Percentiles rank a stretch among this genome's conserved stretches.
These are phyloP conservation scores for Tetracladium marchalianum DNA, from an alignment of 495 filamentous ascomycete species.

Conservation along the genomic window DNA sequence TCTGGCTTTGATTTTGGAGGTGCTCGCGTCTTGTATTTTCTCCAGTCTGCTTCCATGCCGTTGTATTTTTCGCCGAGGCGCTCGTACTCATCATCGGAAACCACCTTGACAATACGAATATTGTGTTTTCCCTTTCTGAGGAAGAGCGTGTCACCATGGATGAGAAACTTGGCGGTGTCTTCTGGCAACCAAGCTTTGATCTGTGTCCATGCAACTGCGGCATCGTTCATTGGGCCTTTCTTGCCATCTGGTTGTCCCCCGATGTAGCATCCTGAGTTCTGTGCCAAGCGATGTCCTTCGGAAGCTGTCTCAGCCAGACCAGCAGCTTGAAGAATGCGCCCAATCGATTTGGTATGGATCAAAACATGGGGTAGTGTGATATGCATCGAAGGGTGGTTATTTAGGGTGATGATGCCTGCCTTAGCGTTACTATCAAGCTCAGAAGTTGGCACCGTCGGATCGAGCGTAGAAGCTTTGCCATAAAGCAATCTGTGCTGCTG, in stretches of 20 bases:
- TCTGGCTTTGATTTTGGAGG: too few species aligned
- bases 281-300: slow-evolving; percentile 57
- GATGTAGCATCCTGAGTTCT: slow-evolving; percentile 51
- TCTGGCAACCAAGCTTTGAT: slow-evolving; percentile 46
- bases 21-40: too few species aligned
- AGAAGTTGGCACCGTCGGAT: neutral
- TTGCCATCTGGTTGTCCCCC: slow-evolving; percentile 45
- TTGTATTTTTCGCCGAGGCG: slow-evolving; percentile 31
- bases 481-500: slow-evolving; percentile 50
- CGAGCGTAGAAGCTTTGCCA: slow-evolving; percentile 11
- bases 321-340: slow-evolving; percentile 54
- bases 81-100: slow-evolving; percentile 59
- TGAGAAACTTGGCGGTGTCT: slow-evolving; percentile 51
- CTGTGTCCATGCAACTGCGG: slow-evolving; percentile 49
- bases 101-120: slow-evolving; percentile 58
- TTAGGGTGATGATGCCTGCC: slow-evolving; percentile 9
- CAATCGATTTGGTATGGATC: slow-evolving; percentile 49
- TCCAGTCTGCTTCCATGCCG: slow-evolving; percentile 21
- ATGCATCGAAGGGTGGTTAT: slow-evolving; percentile 29
- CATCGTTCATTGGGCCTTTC: slow-evolving; percentile 40
- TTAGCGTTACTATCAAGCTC: slow-evolving; percentile 1
- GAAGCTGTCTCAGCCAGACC: slow-evolving; percentile 54
- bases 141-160: slow-evolving; percentile 51
- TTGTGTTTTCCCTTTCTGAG: slow-evolving; percentile 75
- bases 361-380: slow-evolving; percentile 59